Conservation (phyloP, 805 yeast species). For the Pichia occidentalis region DNA sequence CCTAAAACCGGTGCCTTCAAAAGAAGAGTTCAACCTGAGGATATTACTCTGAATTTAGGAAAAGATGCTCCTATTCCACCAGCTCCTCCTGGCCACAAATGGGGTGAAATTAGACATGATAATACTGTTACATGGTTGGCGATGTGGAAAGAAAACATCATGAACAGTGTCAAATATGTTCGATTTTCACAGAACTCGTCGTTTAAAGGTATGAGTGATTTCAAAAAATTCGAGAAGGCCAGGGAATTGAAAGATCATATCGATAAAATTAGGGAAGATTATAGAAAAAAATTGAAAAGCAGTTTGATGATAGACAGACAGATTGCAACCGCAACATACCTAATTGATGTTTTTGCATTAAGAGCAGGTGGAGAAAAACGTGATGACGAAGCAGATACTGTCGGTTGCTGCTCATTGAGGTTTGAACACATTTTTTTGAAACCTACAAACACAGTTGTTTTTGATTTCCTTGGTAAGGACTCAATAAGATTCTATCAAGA, state of each 20-base stretch:
- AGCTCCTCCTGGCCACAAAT: slow-evolving; percentile 79
- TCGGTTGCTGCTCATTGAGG: slow-evolving; percentile 92
- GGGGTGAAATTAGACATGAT: slow-evolving; percentile 90
- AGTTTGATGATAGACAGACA: slow-evolving; percentile 80
- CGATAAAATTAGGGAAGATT: slow-evolving; percentile 67
- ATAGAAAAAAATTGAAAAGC: slow-evolving; percentile 60
- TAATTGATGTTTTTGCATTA: slow-evolving; percentile 86
- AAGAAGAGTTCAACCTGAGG: slow-evolving; percentile 83
- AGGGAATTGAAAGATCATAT: slow-evolving; percentile 73
- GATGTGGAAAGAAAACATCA: slow-evolving; percentile 92
- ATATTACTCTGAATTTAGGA: slow-evolving; percentile 77
- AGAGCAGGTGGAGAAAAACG: slow-evolving; percentile 98
- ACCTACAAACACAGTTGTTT: slow-evolving; percentile 80
- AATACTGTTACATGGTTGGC: slow-evolving; percentile 93
- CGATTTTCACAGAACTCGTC: slow-evolving; percentile 88
- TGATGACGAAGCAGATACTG: slow-evolving; percentile 97
- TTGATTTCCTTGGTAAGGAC: slow-evolving; percentile 94
- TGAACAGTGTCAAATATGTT: slow-evolving; percentile 79
- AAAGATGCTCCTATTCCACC: slow-evolving; percentile 64
- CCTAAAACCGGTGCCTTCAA: slow-evolving; percentile 93
- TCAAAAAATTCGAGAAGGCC: slow-evolving; percentile 89
- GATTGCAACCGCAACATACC: slow-evolving; percentile 87
- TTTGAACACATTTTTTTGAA: slow-evolving; percentile 80
- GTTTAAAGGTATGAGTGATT: slow-evolving; percentile 85
- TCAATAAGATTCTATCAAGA: slow-evolving; percentile 88